Conservation (phyloP, 2,329 filamentous ascomycete species). For the Fusarium chaquense region DNA sequence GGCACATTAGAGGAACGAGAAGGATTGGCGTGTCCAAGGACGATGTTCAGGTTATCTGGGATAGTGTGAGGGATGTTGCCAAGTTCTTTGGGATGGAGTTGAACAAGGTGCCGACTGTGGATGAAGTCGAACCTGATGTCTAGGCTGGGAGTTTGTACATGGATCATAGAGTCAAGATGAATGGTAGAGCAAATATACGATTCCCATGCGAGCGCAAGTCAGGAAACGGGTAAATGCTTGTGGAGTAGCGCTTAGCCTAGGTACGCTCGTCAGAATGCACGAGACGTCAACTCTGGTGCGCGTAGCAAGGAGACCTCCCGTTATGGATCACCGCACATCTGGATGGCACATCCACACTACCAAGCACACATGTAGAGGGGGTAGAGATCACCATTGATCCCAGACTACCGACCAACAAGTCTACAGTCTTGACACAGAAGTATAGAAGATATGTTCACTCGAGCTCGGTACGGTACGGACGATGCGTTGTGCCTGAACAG, state of each 20-base stretch:
- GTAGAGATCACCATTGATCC: neutral
- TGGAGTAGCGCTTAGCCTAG: too few relatives aligned
- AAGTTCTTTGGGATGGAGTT: constrained; percentile 44
- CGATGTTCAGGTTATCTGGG: constrained; percentile 47
- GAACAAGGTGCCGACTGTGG: constrained; percentile 47
- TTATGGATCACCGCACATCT: neutral
- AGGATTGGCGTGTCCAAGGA: constrained; percentile 47
- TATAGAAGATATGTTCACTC: neutral
- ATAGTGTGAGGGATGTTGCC: constrained; percentile 42
- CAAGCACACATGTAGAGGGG: neutral
- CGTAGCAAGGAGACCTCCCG: neutral
- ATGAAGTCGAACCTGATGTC: constrained; percentile 48
- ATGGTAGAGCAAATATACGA: neutral
- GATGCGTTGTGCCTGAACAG: too few relatives aligned
- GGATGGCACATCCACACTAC: too few relatives aligned
- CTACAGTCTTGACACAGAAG: too few relatives aligned
- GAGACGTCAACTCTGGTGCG: neutral
- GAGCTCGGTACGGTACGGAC: neutral
- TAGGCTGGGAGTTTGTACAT: neutral
- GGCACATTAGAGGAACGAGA: constrained; percentile 59
- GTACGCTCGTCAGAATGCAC: neutral
- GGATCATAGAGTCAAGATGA: neutral
- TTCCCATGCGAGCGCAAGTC: neutral
- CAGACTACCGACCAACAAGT: neutral
- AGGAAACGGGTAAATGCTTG: neutral